Conservation (phyloP, 768 basidiomycete species). For the Termitomyces sp. region DNA sequence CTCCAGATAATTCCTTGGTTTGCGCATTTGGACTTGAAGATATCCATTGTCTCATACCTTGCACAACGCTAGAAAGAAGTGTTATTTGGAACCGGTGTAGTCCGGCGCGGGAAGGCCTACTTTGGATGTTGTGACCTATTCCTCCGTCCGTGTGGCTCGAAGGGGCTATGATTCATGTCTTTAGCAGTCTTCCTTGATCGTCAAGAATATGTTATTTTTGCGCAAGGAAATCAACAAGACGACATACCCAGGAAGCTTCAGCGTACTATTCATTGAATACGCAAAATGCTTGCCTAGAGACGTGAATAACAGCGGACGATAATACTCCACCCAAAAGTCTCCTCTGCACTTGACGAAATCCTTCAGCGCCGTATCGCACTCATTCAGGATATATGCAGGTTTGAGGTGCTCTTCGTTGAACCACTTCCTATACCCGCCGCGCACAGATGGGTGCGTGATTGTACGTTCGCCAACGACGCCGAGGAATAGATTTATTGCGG, state of each 20-base stretch:
- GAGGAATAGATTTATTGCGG: constrained; percentile 96
- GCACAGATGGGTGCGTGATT: constrained; percentile 40
- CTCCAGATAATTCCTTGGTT: constrained; percentile 33
- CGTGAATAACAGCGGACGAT: constrained; percentile 79
- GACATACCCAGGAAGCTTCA: constrained; percentile 74
- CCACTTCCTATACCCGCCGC: constrained; percentile 83
- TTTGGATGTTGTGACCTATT: constrained; percentile 29
- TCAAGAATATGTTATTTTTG: neutral
- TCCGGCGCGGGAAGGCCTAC: constrained; percentile 10
- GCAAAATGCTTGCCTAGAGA: constrained; percentile 85
- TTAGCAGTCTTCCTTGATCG: constrained; percentile 57
- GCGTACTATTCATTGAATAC: constrained; percentile 87
- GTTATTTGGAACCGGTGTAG: neutral
- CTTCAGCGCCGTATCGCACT: constrained; percentile 56
- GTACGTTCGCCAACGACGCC: constrained; percentile 62
- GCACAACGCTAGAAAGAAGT: constrained; percentile 49
- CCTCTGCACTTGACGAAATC: constrained; percentile 54
- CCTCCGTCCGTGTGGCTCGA: constrained; percentile 50
- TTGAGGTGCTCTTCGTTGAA: constrained; percentile 67
- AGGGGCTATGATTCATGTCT: constrained; percentile 70
- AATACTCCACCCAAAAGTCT: constrained; percentile 89
- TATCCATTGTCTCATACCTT: constrained; percentile 78
- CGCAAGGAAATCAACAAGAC: neutral
- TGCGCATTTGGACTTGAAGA: constrained; percentile 41
- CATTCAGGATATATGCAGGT: constrained; percentile 58